Percentiles rank a stretch among this genome's conserved stretches.
phyloP scores from a whole-genome alignment of 768 basidiomycete species.

The Hericium alpestre region DNA sequence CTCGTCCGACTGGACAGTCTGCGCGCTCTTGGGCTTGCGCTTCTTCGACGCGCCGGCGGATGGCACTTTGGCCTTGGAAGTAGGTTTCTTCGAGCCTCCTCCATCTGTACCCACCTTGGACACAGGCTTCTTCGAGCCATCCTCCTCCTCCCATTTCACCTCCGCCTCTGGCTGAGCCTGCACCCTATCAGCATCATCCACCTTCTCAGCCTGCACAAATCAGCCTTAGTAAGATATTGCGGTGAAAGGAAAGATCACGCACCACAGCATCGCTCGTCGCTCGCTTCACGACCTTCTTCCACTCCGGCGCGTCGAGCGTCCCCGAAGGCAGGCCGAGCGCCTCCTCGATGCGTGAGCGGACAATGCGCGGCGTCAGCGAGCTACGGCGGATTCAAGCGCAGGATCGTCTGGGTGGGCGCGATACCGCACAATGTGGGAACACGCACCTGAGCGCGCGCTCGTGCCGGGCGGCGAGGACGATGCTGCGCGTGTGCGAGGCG shows the following conservation, averaged over 20 bases:
- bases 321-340: conserved; percentile 34
- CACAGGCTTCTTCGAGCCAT: not conserved
- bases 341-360: conserved; percentile 41
- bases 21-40: not conserved
- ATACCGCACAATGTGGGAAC: not conserved
- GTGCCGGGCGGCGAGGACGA: not conserved
- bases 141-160: not conserved
- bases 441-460: not conserved
- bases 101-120: not conserved
- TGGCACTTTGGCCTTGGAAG: not conserved
- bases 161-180: not conserved
- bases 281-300: conserved; percentile 37
- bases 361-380: conserved; percentile 35
- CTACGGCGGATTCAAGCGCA: conserved; percentile 17
- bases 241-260: conserved; percentile 5
- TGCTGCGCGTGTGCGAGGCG: not conserved
- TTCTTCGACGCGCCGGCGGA: not conserved
- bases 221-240: not conserved
- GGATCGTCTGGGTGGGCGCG: no score
- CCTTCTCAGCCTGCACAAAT: not conserved
- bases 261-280: conserved; percentile 31
- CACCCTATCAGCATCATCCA: not conserved
- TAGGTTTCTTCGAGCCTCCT: not conserved
- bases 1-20: not conserved
- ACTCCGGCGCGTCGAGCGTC: conserved; percentile 30